Percentiles rank a stretch among this genome's conserved stretches.
These are phyloP conservation scores for Diplodia seriata DNA, from an alignment of 2,329 filamentous ascomycete species.

Conservation along the genomic window DNA sequence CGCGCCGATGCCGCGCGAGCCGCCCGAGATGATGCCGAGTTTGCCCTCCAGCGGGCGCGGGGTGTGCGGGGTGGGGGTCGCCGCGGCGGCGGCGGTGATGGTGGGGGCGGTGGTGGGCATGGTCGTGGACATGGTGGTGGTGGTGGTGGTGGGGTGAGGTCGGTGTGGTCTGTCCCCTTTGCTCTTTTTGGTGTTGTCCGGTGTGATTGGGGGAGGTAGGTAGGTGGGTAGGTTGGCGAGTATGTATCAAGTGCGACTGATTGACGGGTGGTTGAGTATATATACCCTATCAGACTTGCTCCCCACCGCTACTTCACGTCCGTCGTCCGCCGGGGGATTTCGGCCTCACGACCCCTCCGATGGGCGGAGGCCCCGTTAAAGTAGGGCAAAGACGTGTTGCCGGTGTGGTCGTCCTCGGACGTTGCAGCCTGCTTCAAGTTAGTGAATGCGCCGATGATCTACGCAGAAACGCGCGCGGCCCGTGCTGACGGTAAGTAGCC, in stretches of 20 bases:
- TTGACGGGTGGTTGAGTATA: too few species aligned
- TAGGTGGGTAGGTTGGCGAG: too few species aligned
- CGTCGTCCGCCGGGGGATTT: too few species aligned
- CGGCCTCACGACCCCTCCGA: too few species aligned
- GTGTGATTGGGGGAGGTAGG: too few species aligned
- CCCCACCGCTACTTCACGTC: too few species aligned
- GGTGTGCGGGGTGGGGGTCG: too few species aligned
- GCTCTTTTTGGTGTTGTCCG: too few species aligned
- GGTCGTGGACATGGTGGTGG: background rate
- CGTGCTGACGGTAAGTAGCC: background rate
- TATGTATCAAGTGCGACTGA: too few species aligned
- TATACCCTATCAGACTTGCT: too few species aligned
- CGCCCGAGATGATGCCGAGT: conserved; percentile 23
- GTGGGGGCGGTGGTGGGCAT: background rate
- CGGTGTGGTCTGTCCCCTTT: too few species aligned
- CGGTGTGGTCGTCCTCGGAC: background rate
- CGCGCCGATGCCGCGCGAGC: conserved; percentile 32
- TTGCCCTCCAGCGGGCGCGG: conserved; percentile 15
- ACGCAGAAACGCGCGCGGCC: background rate
- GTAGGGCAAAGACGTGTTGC: background rate
- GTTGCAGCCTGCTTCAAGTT: conserved; percentile 4
- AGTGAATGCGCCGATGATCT: conserved; percentile 9
- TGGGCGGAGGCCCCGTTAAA: background rate
- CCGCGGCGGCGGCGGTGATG: background rate
- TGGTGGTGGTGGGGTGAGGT: too few species aligned